Evolutionary conservation across 2,329 filamentous ascomycete species (phyloP), one percentile per base, ranked within the genome.

Genomic region (Apiospora marii): DNA sequence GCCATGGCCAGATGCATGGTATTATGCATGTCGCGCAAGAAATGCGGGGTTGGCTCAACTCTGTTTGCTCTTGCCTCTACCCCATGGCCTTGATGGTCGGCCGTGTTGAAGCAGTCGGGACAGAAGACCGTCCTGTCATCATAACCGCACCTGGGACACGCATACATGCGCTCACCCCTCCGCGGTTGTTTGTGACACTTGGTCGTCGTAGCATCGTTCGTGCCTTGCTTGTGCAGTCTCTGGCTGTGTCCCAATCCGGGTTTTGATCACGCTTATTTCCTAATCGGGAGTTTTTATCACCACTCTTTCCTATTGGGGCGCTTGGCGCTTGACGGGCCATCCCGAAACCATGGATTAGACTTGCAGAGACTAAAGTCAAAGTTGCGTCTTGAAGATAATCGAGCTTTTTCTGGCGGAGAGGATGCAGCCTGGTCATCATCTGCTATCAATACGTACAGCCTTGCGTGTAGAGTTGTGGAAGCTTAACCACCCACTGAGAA

Each of bases 341-440:
- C 27, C 27, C 27, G 27, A 4, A 30, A 30, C 27, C 27, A 30
- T 30, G 27, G 27, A 30, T 30, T 30, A 30, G 27, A 30, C 27
- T 30, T 30, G 27, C 27, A 30, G 27, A 30, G 27, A 30, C 4
- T 4, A 30, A 30, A 30, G 27, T 30, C 4, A 30, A 30, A 30
- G 27, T 30, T 30, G n/a, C n/a, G n/a, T n/a, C 44, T 10, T 69
- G 68, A 3, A 69, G 68, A 37, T 69, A 69, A 16, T 69, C 68
- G 46, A 69, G 68, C 14, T 69, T 69, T 16, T 69, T 46, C 30
- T 48, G 37, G 46, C 53, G 46, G 8, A 37, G 44, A 4, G 68
- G 46, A 41, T 69, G 44, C 7, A 69, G 24, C 16, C 68, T 69
- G 3, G 10, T 13, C 10, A 3, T 69, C 43, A 1, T 1, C 24